Conservation (phyloP, 1,284 basidiomycete species). For the Rhodotorula sp. region DNA sequence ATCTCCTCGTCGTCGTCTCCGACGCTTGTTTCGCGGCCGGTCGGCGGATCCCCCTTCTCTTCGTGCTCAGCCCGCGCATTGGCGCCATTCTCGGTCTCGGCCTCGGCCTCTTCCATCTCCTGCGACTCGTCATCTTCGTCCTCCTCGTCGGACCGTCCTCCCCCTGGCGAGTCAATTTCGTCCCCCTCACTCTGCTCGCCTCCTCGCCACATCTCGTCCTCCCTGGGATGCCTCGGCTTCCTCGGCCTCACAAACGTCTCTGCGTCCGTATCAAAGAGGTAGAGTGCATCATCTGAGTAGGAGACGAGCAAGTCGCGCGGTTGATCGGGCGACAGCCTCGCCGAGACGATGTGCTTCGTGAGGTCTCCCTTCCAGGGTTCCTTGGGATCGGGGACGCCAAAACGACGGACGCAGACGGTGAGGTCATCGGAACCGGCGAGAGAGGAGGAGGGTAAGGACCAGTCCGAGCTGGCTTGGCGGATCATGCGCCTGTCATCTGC, state of each 20-base stretch:
- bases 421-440: constrained; percentile 50
- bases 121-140: neutral
- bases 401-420: constrained; percentile 79
- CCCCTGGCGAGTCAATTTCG: neutral
- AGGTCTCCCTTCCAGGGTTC: constrained; percentile 11
- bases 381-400: constrained; percentile 58
- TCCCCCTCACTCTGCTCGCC: neutral
- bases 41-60: neutral
- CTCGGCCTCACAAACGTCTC: constrained; percentile 28
- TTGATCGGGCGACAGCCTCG: constrained; percentile 45
- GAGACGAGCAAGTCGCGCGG: constrained; percentile 46
- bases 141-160: neutral
- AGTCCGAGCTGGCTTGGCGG: constrained; percentile 62
- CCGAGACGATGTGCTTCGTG: constrained; percentile 46
- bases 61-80: constrained; percentile 12
- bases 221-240: neutral
- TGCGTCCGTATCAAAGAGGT: constrained; percentile 47
- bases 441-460: constrained; percentile 58
- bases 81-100: neutral
- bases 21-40: neutral
- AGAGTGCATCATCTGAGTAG: constrained; percentile 45
- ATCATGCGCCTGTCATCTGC: constrained; percentile 73
- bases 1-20: neutral
- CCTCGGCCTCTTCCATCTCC: neutral
- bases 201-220: neutral